Percentiles rank a stretch among this genome's conserved stretches.
phyloP scores from a whole-genome alignment of 768 basidiomycete genomes.

The Amanita jacksonii region DNA sequence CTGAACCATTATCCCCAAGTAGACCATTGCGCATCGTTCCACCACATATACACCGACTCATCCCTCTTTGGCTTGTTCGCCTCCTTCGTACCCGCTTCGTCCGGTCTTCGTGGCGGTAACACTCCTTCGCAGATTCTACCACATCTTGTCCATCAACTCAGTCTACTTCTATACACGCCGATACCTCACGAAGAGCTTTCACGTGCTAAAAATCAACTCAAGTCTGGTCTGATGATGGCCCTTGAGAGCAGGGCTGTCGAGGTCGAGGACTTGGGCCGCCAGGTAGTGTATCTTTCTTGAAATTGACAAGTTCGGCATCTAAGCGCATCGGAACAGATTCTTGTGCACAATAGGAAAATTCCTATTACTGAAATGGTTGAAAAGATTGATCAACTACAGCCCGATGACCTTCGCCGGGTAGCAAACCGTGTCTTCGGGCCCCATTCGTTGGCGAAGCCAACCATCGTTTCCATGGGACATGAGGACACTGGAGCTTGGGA shows the following conservation, averaged over 20 bases:
- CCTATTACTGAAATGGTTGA: slow-evolving; percentile 86
- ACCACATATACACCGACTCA: slow-evolving; percentile 93
- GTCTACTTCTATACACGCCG: slow-evolving; percentile 62
- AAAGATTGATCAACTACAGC: slow-evolving; percentile 69
- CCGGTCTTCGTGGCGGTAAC: slow-evolving; percentile 48
- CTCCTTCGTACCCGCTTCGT: slow-evolving; percentile 61
- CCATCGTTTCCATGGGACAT: slow-evolving; percentile 77
- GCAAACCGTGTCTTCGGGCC: slow-evolving; percentile 69
- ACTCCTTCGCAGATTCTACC: slow-evolving; percentile 66
- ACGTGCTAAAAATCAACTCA: slow-evolving; percentile 93
- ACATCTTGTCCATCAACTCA: slow-evolving; percentile 82
- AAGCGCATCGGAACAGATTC: slow-evolving; percentile 36
- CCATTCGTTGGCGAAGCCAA: slow-evolving; percentile 52
- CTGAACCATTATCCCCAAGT: slow-evolving; percentile 90
- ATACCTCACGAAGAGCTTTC: slow-evolving; percentile 62
- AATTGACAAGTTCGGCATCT: background rate
- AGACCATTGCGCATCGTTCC: slow-evolving; percentile 94
- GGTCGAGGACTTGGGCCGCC: slow-evolving; percentile 87
- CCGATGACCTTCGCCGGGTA: slow-evolving; percentile 64
- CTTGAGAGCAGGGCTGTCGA: slow-evolving; percentile 79
- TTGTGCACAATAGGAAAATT: slow-evolving; percentile 81
- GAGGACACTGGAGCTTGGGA: slow-evolving; percentile 66
- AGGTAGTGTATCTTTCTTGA: slow-evolving; percentile 33
- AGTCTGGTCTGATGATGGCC: slow-evolving; percentile 89
- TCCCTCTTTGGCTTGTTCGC: slow-evolving; percentile 90